Base-by-base conservation (phyloP, 371 early-diverging fungal species). In the Mycotypha africana region DNA sequence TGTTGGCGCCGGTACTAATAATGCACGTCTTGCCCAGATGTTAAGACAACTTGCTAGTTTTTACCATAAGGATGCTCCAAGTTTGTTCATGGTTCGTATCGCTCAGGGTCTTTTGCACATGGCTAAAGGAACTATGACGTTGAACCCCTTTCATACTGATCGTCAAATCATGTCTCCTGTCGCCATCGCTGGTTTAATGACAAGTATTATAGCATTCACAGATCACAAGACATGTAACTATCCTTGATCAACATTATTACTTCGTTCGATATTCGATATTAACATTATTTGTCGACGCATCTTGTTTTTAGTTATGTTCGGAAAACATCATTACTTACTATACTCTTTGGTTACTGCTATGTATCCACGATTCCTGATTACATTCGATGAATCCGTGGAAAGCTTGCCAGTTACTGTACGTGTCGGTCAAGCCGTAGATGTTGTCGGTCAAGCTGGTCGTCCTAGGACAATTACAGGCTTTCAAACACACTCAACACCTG, bases 1-100 rank as follows among this genome's bases (percentile, higher is more conserved):
- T 41, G 92, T 99, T 15, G 98, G 99, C 28, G 98, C 98, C 3
- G 99, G 99, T 42, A 99, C 99, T n/a, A 98, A 99, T 77, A 98
- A 98, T 67, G 95, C 99, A 3, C 85, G 98, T 31, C 77, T 99
- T 31, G 95, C 94, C 24, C 95, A 97, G 69, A 94, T 98, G 85
- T 70, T 99, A 46, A 81, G 99, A 45, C 93, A 96, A 58, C 78
- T 98, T 23, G 97, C 95, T 16, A 81, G 89, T n/a, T 97, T 92
- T 76, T 94, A 97, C 64, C 86, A 93, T 67, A 98, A 97, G 67
- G 96, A 98, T 54, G 78, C 93, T 5, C 88, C 91, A 52, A 81
- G 86, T 45, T 76, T 96, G 62, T 95, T 95, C 51, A 78, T 92
- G 61, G 93, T 98, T 34, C 88, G 98, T 42, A 86, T 99, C 52